Evolutionary conservation across 495 filamentous ascomycete species (phyloP).

Genomic region (Penicillium taxi): DNA sequence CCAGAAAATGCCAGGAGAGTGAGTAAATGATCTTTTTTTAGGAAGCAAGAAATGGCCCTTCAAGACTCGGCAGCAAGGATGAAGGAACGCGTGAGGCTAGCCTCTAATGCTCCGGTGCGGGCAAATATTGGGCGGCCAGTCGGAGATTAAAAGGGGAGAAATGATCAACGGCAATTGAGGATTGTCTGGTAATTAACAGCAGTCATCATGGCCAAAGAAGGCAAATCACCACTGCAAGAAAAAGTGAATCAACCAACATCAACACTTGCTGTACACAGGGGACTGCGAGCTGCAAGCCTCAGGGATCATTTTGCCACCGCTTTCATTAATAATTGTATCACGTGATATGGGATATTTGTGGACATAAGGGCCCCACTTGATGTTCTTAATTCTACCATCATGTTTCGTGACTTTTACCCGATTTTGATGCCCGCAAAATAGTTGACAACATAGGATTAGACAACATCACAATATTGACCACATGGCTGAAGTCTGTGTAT

Average conservation of each 20-base stretch:
- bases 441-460: too few relatives aligned
- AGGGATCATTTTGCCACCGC: conserved; percentile 6
- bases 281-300: not conserved
- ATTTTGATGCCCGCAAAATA: too few relatives aligned
- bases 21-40: too few relatives aligned
- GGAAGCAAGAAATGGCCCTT: too few relatives aligned
- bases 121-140: conserved; percentile 4
- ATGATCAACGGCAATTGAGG: conserved; percentile 7
- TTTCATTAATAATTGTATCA: too few relatives aligned
- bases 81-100: not conserved
- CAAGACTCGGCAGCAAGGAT: not conserved
- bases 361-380: too few relatives aligned
- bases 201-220: conserved; percentile 14
- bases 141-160: conserved; percentile 1
- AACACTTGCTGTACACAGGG: not conserved
- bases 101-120: conserved; percentile 6
- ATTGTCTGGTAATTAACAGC: conserved; percentile 2
- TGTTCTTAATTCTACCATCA: too few relatives aligned
- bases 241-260: not conserved
- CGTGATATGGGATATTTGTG: too few relatives aligned
- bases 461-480: too few relatives aligned
- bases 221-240: conserved; percentile 10
- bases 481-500: too few relatives aligned
- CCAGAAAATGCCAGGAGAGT: too few relatives aligned
- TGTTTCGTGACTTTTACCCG: too few relatives aligned